Percentiles rank a stretch among this genome's conserved stretches.
These are phyloP conservation scores for Backusella westeae DNA, from an alignment of 192 early-diverging fungal genomes.

Conservation along the genomic window DNA sequence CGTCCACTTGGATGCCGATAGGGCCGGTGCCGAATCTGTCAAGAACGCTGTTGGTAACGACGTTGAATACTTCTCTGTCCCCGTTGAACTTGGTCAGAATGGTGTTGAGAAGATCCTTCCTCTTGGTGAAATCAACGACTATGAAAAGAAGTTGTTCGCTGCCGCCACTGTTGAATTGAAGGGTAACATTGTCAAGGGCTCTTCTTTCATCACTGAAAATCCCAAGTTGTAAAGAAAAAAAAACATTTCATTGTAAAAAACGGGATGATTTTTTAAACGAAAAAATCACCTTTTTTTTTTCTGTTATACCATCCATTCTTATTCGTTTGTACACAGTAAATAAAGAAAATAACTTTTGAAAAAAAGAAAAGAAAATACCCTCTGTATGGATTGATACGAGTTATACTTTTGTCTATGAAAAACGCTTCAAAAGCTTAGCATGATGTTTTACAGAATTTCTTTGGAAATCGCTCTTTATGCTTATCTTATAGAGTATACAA, in stretches of 20 bases:
- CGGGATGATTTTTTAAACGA: background rate
- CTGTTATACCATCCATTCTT: background rate
- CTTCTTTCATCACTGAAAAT: constrained; percentile 25
- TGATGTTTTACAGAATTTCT: background rate
- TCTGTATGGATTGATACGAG: no score
- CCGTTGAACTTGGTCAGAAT: constrained; percentile 77
- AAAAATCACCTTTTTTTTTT: background rate
- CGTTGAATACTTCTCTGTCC: constrained; percentile 76
- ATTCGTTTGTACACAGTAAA: constrained; percentile 1
- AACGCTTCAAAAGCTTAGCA: constrained; percentile 30
- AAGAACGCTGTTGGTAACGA: constrained; percentile 42
- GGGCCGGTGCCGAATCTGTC: background rate
- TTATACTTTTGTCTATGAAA: constrained; percentile 73
- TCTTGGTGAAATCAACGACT: constrained; percentile 72
- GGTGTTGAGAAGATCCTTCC: constrained; percentile 89
- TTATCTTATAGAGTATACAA: no score
- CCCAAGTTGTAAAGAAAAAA: constrained; percentile 18
- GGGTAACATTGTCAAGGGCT: constrained; percentile 91
- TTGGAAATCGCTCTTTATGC: no score
- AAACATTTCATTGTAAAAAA: background rate
- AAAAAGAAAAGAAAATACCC: background rate
- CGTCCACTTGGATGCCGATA: constrained; percentile 64
- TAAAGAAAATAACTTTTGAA: background rate
- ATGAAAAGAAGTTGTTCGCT: constrained; percentile 84
- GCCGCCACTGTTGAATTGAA: constrained; percentile 87